Evolutionary conservation across 371 early-diverging fungal genomes (phyloP), one percentile per base, ranked within the genome.

Genomic region (Circinella minor): DNA sequence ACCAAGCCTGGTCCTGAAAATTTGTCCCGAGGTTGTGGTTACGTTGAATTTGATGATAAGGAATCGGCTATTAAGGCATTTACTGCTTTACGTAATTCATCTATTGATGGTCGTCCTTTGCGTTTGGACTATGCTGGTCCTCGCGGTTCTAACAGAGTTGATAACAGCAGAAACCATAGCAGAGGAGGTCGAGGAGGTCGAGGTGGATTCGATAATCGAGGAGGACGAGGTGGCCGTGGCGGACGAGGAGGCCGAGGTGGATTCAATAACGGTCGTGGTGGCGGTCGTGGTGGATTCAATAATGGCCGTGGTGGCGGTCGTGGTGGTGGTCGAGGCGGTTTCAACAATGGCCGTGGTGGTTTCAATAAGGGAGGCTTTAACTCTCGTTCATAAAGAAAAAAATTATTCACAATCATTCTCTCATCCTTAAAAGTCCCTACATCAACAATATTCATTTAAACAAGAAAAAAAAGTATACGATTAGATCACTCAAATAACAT

Each of bases 101-200:
- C 20, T 7, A n/a, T 57, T 34, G 20, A 18, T 27, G 20, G 34
- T 34, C 57, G 57, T 34, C 57, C 57, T 27, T 34, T 57, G 57
- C 57, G 57, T 57, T 13, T 57, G 34, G 57, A 57, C 14, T 57
- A 27, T 27, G 57, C 57, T 57, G 57, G 57, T 18, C 57, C 57
- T 57, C 57, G 57, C 27, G 57, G 57, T 7, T 57, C 57, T 34
- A 7, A 18, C 18, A 57, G 27, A 27, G n/a, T 57, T 6, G n/a
- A 51, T 4, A 18, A 34, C 20, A 57, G 27, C 18, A 11, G 6
- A 6, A 57, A 57, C 34, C 57, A 57, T 1, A 43, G 11, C 43
- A 11, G 27, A 27, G 27, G 27, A 1, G 27, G 27, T 27, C 27
- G 55, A 20, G 8, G n/a, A 55, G 55, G 11, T 9, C 43, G 43